Percentiles rank a stretch among this genome's conserved stretches.
These are phyloP conservation scores for Brettanomyces bruxellensis DNA, from an alignment of 805 yeast genomes.

Conservation along the genomic window DNA sequence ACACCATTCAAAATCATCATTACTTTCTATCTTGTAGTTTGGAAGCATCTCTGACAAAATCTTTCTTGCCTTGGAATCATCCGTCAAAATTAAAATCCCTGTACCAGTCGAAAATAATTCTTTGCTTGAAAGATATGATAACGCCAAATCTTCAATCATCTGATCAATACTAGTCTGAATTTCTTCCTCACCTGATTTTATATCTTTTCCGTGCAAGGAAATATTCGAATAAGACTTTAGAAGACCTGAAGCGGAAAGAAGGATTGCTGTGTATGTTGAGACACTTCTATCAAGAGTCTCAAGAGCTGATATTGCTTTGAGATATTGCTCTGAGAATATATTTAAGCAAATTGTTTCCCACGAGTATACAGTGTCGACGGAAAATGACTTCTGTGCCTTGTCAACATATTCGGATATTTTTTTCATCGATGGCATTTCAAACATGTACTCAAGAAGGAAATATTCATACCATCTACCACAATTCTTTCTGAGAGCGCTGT, in stretches of 20 bases:
- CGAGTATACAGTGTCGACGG: slow-evolving; percentile 28
- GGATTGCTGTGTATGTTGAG: slow-evolving; percentile 51
- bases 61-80: slow-evolving; percentile 32
- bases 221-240: slow-evolving; percentile 30
- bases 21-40: slow-evolving; percentile 48
- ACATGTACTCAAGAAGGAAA: slow-evolving; percentile 32
- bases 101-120: slow-evolving; percentile 58
- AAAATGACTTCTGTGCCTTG: slow-evolving; percentile 24
- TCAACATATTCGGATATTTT: slow-evolving; percentile 33
- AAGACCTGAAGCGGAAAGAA: slow-evolving; percentile 57
- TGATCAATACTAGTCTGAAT: slow-evolving; percentile 19
- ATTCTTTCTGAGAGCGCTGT: slow-evolving; percentile 37
- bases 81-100: slow-evolving; percentile 47
- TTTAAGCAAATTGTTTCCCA: slow-evolving; percentile 53
- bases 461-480: slow-evolving; percentile 65
- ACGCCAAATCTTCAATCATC: slow-evolving; percentile 45
- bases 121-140: slow-evolving; percentile 43
- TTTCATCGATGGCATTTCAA: slow-evolving; percentile 45
- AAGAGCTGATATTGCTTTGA: slow-evolving; percentile 48
- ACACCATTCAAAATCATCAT: slow-evolving; percentile 77
- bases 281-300: slow-evolving; percentile 55
- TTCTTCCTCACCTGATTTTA: slow-evolving; percentile 3
- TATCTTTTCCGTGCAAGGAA: slow-evolving; percentile 1
- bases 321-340: slow-evolving; percentile 44
- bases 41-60: slow-evolving; percentile 53